Evolutionary conservation across 768 basidiomycete genomes (phyloP).

Genomic region (button mushroom (Agaricus bisporus)): DNA sequence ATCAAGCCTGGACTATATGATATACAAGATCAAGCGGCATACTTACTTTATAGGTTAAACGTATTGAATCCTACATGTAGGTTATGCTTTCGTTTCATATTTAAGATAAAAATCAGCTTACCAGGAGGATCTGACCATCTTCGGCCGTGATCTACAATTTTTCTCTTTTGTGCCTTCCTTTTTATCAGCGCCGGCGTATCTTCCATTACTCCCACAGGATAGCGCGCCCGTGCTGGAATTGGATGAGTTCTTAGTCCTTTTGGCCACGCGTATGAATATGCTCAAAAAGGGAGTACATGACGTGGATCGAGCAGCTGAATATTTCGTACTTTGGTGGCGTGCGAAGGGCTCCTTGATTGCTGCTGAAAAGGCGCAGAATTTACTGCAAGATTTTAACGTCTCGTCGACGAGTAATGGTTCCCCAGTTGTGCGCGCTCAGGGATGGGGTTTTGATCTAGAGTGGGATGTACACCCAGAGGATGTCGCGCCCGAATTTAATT

Average conservation of each 20-base stretch:
- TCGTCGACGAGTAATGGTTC: not conserved
- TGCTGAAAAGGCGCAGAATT: conserved; percentile 17
- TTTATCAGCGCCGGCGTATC: conserved; percentile 62
- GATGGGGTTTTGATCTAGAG: conserved; percentile 86
- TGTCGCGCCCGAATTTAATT: conserved; percentile 13
- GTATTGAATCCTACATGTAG: conserved; percentile 65
- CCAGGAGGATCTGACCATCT: conserved; percentile 7
- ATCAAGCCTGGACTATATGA: conserved; percentile 94
- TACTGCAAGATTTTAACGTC: not conserved
- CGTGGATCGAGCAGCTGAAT: conserved; percentile 62
- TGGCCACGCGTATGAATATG: conserved; percentile 79
- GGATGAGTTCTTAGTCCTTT: conserved; percentile 55
- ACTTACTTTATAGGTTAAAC: conserved; percentile 83
- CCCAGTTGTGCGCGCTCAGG: conserved; percentile 28
- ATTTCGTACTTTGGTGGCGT: conserved; percentile 88
- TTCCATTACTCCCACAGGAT: conserved; percentile 50
- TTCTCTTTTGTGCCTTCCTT: conserved; percentile 10
- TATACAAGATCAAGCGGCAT: conserved; percentile 76
- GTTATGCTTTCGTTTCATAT: conserved; percentile 22
- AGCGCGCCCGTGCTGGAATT: conserved; percentile 56
- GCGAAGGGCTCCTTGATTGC: conserved; percentile 60
- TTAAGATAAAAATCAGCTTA: conserved; percentile 5
- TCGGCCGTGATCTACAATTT: conserved; percentile 3
- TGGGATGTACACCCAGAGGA: conserved; percentile 42
- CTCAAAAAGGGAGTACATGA: conserved; percentile 68